phyloP scores from a whole-genome alignment of 75 land plant genomes.

The Selaginella tamariscina region DNA sequence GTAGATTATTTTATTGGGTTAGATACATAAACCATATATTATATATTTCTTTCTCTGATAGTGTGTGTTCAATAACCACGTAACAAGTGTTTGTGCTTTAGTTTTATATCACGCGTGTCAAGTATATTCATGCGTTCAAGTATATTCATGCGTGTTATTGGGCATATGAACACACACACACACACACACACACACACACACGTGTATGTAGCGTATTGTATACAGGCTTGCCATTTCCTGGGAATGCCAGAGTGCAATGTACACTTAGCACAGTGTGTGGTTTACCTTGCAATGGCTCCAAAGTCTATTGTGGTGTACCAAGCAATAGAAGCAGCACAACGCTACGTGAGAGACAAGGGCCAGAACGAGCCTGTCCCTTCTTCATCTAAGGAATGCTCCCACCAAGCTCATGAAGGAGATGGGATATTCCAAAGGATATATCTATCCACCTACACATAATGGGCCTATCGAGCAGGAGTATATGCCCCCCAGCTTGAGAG shows the following conservation, averaged over 20 bases:
- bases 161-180: too few relatives aligned
- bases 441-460: conserved; percentile 59
- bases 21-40: too few relatives aligned
- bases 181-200: too few relatives aligned
- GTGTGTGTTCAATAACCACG: too few relatives aligned
- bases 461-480: conserved; percentile 39
- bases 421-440: conserved; percentile 79
- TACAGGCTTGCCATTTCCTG: conserved; percentile 90
- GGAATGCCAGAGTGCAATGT: conserved; percentile 97
- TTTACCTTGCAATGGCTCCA: conserved; percentile 75
- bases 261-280: conserved; percentile 80
- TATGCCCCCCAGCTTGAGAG: conserved; percentile 58
- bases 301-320: conserved; percentile 75
- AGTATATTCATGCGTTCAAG: too few relatives aligned
- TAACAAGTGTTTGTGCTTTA: too few relatives aligned
- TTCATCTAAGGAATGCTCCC: conserved; percentile 89
- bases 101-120: too few relatives aligned
- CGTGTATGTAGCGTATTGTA: too few relatives aligned
- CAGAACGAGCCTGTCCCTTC: conserved; percentile 86
- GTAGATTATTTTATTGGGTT: too few relatives aligned
- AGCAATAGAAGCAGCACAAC: conserved; percentile 61
- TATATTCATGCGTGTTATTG: too few relatives aligned
- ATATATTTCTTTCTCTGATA: too few relatives aligned
- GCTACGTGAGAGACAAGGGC: conserved; percentile 51
- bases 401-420: conserved; percentile 84